These are phyloP conservation scores for Diaporthe ampelina DNA, from an alignment of 2,329 filamentous ascomycete genomes.

Conservation along the genomic window DNA sequence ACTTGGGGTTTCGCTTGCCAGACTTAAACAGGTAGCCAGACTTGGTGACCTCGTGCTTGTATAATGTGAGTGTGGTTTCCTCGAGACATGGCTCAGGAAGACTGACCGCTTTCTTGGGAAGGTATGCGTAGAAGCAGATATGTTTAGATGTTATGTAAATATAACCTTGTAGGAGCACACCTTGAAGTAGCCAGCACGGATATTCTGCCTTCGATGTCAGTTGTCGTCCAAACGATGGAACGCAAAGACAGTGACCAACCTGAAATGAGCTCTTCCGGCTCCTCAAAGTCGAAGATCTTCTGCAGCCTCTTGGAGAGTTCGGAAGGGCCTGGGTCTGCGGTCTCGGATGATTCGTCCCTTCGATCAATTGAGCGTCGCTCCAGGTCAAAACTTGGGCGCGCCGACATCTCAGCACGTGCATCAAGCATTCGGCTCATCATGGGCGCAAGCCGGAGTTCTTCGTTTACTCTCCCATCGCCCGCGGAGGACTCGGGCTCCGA, in stretches of 20 bases:
- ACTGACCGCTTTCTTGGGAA: slow-evolving; percentile 90
- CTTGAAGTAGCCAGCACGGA: slow-evolving; percentile 93
- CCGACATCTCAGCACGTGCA: slow-evolving; percentile 74
- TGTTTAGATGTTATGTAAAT: slow-evolving; percentile 95
- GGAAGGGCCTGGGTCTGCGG: slow-evolving; percentile 60
- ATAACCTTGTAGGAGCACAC: slow-evolving; percentile 91
- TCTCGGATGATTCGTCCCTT: slow-evolving; percentile 47
- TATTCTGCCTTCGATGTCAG: slow-evolving; percentile 72
- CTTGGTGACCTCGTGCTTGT: slow-evolving; percentile 80
- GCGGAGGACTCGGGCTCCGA: slow-evolving; percentile 47
- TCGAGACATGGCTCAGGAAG: slow-evolving; percentile 16
- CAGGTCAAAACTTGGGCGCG: slow-evolving; percentile 70
- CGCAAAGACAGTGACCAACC: slow-evolving; percentile 57
- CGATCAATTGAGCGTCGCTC: slow-evolving; percentile 61
- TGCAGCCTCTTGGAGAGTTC: slow-evolving; percentile 79
- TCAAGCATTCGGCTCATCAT: slow-evolving; percentile 85
- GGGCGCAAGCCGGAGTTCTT: slow-evolving; percentile 70
- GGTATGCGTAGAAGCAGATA: slow-evolving; percentile 96
- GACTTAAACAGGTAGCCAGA: slow-evolving; percentile 91
- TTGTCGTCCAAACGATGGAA: slow-evolving; percentile 4
- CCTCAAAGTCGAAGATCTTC: slow-evolving; percentile 88
- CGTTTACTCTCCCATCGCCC: slow-evolving; percentile 43
- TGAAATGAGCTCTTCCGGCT: slow-evolving; percentile 86
- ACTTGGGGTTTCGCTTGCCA: slow-evolving; percentile 88
- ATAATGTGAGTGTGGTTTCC: slow-evolving; percentile 34